phyloP scores from a whole-genome alignment of 2,329 filamentous ascomycete genomes.

The Ophiostoma quercus region DNA sequence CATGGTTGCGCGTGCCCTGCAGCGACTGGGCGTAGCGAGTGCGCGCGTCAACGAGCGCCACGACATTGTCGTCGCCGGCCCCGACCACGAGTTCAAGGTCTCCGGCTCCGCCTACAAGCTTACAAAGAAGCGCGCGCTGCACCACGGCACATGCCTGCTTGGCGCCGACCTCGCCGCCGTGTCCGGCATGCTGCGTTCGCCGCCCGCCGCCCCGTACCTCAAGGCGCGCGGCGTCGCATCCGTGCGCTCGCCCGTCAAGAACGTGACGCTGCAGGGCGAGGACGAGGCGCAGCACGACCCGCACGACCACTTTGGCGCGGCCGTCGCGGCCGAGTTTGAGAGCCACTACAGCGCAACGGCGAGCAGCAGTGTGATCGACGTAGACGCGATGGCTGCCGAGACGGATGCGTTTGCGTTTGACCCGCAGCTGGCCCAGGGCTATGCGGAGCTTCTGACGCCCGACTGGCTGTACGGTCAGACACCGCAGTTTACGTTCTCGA shows the following conservation, averaged over 20 bases:
- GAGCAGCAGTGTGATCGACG: slow-evolving; percentile 33
- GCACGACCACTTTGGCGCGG: slow-evolving; percentile 43
- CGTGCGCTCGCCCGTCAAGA: slow-evolving; percentile 77
- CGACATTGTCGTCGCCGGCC: slow-evolving; percentile 70
- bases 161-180: slow-evolving; percentile 68
- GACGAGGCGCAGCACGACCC: slow-evolving; percentile 8
- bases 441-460: slow-evolving; percentile 54
- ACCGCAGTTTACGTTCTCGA: slow-evolving; percentile 71
- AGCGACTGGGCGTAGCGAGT: slow-evolving; percentile 56
- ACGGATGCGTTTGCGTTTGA: slow-evolving; percentile 40
- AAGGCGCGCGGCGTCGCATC: slow-evolving; percentile 84
- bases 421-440: slow-evolving; percentile 46
- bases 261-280: slow-evolving; percentile 46
- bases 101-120: slow-evolving; percentile 95
- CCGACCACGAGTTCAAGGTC: slow-evolving; percentile 56
- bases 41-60: slow-evolving; percentile 82
- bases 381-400: slow-evolving; percentile 45
- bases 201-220: slow-evolving; percentile 64
- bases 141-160: slow-evolving; percentile 88
- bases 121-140: slow-evolving; percentile 68
- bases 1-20: slow-evolving; percentile 85
- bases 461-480: slow-evolving; percentile 84
- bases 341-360: slow-evolving; percentile 55
- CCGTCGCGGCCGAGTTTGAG: slow-evolving; percentile 61
- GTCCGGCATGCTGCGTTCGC: slow-evolving; percentile 67